A percentile compares a stretch with the other conserved stretches of the same genome.
phyloP scores from a whole-genome alignment of 805 yeast species.

The Naumovozyma baii region DNA sequence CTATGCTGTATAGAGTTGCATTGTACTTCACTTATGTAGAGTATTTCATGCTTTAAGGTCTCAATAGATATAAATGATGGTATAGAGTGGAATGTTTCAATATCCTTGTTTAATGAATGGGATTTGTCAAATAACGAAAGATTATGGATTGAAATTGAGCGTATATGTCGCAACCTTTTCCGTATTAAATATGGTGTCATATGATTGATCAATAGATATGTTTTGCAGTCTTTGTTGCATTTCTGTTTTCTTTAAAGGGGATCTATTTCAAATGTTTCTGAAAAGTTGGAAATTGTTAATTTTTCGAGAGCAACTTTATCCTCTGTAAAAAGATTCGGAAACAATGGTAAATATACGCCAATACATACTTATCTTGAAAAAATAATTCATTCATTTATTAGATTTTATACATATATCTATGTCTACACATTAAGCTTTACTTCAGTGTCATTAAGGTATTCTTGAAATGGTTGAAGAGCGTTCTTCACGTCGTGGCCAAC shows the following conservation, averaged over 20 bases:
- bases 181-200: slow-evolving; percentile 12
- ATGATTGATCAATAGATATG: background rate
- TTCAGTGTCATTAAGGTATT: slow-evolving; percentile 51
- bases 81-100: background rate
- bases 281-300: too few relatives aligned
- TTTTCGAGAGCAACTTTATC: too few relatives aligned
- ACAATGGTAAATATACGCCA: too few relatives aligned
- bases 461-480: slow-evolving; percentile 63
- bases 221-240: background rate
- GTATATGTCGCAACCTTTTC: slow-evolving; percentile 22
- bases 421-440: slow-evolving; percentile 69
- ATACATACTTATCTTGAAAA: too few relatives aligned
- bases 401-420: slow-evolving; percentile 1
- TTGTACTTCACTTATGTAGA: slow-evolving; percentile 26
- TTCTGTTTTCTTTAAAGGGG: too few relatives aligned
- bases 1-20: slow-evolving; percentile 7
- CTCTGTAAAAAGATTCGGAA: too few relatives aligned
- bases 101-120: background rate
- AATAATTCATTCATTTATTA: too few relatives aligned
- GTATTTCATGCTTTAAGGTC: slow-evolving; percentile 9
- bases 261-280: too few relatives aligned
- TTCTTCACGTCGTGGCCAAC: slow-evolving; percentile 72
- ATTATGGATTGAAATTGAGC: slow-evolving; percentile 17
- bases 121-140: slow-evolving; percentile 6
- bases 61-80: slow-evolving; percentile 20